Conservation (phyloP, 225 moss, liverwort and hornwort genomes). For the Neckera pumila region DNA sequence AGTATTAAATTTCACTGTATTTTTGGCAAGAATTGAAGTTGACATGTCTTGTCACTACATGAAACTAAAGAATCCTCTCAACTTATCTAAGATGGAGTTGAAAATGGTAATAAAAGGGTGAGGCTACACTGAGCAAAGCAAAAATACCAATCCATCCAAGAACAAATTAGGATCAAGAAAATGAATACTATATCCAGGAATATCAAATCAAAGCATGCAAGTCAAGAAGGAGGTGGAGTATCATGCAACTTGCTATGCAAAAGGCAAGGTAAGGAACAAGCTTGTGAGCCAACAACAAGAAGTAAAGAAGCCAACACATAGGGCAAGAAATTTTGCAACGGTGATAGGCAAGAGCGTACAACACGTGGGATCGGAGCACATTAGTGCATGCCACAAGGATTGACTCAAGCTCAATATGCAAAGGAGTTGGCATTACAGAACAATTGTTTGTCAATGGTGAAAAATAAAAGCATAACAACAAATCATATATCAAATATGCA, state of each 20-base stretch:
- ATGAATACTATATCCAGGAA: rapidly evolving
- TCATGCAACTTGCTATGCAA: not conserved
- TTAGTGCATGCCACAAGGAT: not conserved
- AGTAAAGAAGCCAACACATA: rapidly evolving
- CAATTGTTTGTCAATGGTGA: not conserved
- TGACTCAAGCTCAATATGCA: not conserved
- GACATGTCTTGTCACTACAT: rapidly evolving
- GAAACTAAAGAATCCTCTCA: not conserved
- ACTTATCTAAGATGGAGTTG: not conserved
- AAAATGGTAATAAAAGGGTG: not conserved
- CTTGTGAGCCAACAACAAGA: rapidly evolving
- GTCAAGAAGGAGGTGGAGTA: not conserved
- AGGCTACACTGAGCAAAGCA: rapidly evolving
- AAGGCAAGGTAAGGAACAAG: not conserved
- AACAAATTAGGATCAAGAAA: not conserved
- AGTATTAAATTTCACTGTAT: not conserved
- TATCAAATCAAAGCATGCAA: rapidly evolving
- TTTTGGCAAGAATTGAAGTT: not conserved
- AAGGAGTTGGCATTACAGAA: not conserved
- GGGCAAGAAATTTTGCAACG: not conserved
- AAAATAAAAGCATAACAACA: not conserved
- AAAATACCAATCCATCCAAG: not conserved
- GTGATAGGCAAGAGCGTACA: not conserved
- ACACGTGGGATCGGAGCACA: rapidly evolving
- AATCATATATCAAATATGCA: not conserved